Conservation (phyloP, 2,329 filamentous ascomycete genomes). For the Fusarium dimerum region DNA sequence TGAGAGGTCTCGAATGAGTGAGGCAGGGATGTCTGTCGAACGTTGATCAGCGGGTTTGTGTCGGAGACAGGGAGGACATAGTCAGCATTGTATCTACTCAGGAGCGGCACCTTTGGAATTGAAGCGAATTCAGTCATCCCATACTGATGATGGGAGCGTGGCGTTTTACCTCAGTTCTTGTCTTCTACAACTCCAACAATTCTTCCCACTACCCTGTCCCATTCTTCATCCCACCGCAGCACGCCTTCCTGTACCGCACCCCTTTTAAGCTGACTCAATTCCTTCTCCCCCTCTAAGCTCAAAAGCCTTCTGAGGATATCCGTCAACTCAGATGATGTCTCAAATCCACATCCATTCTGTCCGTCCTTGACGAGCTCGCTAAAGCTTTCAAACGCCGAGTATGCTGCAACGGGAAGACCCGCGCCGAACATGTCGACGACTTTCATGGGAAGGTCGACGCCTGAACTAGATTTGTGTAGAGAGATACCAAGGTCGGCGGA, state of each 20-base stretch:
- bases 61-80: background rate
- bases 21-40: background rate
- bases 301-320: constrained; percentile 67
- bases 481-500: constrained; percentile 88
- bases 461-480: constrained; percentile 89
- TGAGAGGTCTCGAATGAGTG: constrained; percentile 25
- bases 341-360: constrained; percentile 83
- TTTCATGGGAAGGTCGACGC: constrained; percentile 97
- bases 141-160: background rate
- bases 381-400: constrained; percentile 84
- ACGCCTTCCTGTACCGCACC: constrained; percentile 76
- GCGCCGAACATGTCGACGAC: constrained; percentile 99
- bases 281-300: constrained; percentile 44
- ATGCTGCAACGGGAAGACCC: constrained; percentile 86
- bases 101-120: constrained; percentile 18
- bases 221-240: constrained; percentile 88
- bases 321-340: constrained; percentile 66
- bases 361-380: constrained; percentile 86
- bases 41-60: background rate
- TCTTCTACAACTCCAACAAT: constrained; percentile 57
- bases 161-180: constrained; percentile 4
- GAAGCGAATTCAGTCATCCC: background rate
- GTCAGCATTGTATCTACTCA: background rate
- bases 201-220: constrained; percentile 78
- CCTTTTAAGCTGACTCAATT: constrained; percentile 62